Evolutionary conservation across 345 rosid species (phyloP).

Genomic region (Populus tremula): DNA sequence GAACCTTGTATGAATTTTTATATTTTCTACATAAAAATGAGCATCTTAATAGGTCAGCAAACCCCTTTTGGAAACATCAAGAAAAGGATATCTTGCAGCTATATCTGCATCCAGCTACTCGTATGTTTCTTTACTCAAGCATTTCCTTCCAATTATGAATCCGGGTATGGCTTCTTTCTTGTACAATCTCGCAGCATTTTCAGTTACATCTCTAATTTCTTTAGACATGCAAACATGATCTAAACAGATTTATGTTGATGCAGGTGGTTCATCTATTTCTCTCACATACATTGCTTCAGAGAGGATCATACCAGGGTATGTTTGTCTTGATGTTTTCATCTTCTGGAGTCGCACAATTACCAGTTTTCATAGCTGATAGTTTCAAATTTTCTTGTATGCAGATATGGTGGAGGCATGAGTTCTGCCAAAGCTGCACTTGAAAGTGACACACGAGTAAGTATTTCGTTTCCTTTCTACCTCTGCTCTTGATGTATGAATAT

Average conservation of each 20-base stretch:
- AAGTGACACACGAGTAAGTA: slow-evolving; percentile 79
- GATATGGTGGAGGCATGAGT: slow-evolving; percentile 99
- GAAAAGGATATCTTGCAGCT: slow-evolving; percentile 93
- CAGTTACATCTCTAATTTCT: neutral
- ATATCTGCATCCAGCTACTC: slow-evolving; percentile 95
- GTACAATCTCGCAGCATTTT: neutral
- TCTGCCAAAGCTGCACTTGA: slow-evolving; percentile 97
- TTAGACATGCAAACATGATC: slow-evolving; percentile 4
- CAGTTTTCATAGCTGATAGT: neutral
- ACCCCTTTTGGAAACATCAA: slow-evolving; percentile 88
- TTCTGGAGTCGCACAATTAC: neutral
- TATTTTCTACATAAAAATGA: slow-evolving; percentile 3
- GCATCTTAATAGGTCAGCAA: slow-evolving; percentile 58
- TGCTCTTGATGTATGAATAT: neutral
- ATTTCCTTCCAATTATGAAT: slow-evolving; percentile 91
- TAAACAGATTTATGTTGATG: slow-evolving; percentile 27
- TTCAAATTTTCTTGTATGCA: slow-evolving; percentile 23
- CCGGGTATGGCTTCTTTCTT: slow-evolving; percentile 51
- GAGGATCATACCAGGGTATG: slow-evolving; percentile 89
- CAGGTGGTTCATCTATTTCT: slow-evolving; percentile 92
- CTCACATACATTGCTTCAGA: slow-evolving; percentile 95
- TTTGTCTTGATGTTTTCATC: neutral
- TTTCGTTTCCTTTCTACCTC: neutral
- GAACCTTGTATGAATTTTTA: neutral
- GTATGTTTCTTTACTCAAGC: slow-evolving; percentile 74